Conservation (phyloP, 2,329 filamentous ascomycete genomes). For the Dissoconium aciculare region DNA sequence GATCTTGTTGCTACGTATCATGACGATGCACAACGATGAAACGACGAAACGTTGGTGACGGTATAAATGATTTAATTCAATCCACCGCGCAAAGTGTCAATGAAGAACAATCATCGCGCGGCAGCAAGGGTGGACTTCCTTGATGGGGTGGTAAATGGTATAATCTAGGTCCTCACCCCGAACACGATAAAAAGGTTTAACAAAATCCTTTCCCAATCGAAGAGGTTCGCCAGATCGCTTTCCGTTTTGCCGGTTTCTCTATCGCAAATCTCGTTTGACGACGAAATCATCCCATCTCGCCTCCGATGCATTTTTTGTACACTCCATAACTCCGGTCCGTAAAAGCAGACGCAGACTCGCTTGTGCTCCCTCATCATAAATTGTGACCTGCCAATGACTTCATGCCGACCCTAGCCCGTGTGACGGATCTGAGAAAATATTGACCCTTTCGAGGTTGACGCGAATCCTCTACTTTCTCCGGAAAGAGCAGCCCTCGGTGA, state of each 20-base stretch:
- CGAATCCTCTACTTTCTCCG: slow-evolving; percentile 80
- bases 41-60: no score
- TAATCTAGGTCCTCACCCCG: slow-evolving; percentile 15
- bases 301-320: slow-evolving; percentile 14
- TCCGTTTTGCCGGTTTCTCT: no score
- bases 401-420: slow-evolving; percentile 7
- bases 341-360: not conserved
- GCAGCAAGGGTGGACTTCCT: slow-evolving; percentile 34
- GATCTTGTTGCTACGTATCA: no score
- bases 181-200: slow-evolving; percentile 11
- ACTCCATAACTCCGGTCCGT: slow-evolving; percentile 8
- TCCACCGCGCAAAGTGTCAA: no score
- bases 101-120: slow-evolving; percentile 4
- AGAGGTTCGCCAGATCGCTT: no score
- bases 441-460: no score
- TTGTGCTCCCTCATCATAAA: slow-evolving; percentile 5
- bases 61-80: no score
- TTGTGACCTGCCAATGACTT: slow-evolving; percentile 6
- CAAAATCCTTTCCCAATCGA: slow-evolving; percentile 12
- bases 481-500: slow-evolving; percentile 99
- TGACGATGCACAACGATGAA: no score
- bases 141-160: slow-evolving; percentile 27
- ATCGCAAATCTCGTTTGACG: no score
- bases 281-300: slow-evolving; percentile 18
- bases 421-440: no score